Evolutionary conservation across 495 filamentous ascomycete species (phyloP).

Genomic region (Trichoderma parareesei): DNA sequence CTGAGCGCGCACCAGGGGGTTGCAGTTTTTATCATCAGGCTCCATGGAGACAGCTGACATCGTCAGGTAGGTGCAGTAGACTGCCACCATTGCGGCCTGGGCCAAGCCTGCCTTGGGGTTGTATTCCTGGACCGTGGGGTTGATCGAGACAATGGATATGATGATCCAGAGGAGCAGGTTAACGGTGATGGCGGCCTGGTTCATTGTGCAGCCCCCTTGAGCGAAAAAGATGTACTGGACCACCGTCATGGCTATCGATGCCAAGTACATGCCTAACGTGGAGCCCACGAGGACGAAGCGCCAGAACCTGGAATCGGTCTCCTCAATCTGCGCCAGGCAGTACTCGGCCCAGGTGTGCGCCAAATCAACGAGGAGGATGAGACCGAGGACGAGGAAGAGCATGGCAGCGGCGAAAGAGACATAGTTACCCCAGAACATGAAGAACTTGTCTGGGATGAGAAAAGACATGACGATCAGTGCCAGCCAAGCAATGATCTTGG

Average conservation of each 20-base stretch:
- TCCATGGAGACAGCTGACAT: conserved; percentile 99
- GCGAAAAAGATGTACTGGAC: conserved; percentile 98
- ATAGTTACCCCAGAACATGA: conserved; percentile 93
- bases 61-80: conserved; percentile 97
- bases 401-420: conserved; percentile 82
- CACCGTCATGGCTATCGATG: conserved; percentile 84
- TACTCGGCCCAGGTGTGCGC: conserved; percentile 98
- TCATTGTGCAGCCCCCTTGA: conserved; percentile 75
- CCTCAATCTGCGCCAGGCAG: conserved; percentile 88
- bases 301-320: conserved; percentile 77
- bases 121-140: conserved; percentile 81
- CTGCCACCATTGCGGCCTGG: conserved; percentile 92
- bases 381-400: conserved; percentile 85
- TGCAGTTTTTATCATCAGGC: conserved; percentile 81
- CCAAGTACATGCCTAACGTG: conserved; percentile 88
- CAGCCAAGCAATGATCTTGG: conserved; percentile 73
- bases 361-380: conserved; percentile 89
- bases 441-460: conserved; percentile 91
- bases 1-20: conserved; percentile 80
- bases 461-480: conserved; percentile 82
- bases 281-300: conserved; percentile 80
- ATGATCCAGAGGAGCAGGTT: conserved; percentile 79
- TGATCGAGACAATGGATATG: conserved; percentile 77
- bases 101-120: conserved; percentile 91
- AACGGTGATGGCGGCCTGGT: conserved; percentile 70